Evolutionary conservation across 805 yeast species (phyloP).

Genomic region (Saccharomycopsis schoenii): DNA sequence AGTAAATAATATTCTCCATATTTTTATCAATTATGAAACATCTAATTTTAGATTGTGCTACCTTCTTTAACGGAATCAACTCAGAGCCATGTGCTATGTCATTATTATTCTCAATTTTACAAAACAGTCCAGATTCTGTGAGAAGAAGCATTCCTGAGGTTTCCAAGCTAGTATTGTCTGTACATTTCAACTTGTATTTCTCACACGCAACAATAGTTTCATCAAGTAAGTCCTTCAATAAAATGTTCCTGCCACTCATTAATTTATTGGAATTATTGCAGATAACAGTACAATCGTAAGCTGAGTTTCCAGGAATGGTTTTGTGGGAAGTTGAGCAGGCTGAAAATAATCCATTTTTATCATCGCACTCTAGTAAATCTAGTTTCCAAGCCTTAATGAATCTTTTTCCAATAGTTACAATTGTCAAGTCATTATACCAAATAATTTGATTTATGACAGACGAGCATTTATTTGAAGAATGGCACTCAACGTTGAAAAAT

Average conservation of each 20-base stretch:
- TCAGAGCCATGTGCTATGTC: not conserved
- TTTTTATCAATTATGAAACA: not conserved
- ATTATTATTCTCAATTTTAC: not conserved
- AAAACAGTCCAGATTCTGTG: constrained; percentile 21
- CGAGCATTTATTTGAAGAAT: constrained; percentile 54
- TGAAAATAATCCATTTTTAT: constrained; percentile 11
- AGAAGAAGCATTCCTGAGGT: too few species aligned
- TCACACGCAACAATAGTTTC: too few species aligned
- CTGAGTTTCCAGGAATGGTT: constrained; percentile 40
- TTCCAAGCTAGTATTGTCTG: too few species aligned
- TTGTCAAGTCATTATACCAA: constrained; percentile 38
- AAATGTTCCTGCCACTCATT: constrained; percentile 21
- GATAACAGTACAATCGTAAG: constrained; percentile 41
- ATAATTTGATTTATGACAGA: constrained; percentile 43
- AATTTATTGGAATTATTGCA: constrained; percentile 25
- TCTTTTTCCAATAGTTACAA: constrained; percentile 53
- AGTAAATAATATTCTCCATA: not conserved
- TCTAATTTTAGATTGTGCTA: not conserved
- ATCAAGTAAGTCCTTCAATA: too few species aligned
- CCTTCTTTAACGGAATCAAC: not conserved
- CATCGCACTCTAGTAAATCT: constrained; percentile 20
- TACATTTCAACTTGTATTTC: too few species aligned
- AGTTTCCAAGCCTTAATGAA: constrained; percentile 54
- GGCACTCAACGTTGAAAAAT: constrained; percentile 24
- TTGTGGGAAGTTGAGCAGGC: constrained; percentile 45